Conservation (phyloP, 1,284 basidiomycete genomes). For the Rhodofomes roseus region DNA sequence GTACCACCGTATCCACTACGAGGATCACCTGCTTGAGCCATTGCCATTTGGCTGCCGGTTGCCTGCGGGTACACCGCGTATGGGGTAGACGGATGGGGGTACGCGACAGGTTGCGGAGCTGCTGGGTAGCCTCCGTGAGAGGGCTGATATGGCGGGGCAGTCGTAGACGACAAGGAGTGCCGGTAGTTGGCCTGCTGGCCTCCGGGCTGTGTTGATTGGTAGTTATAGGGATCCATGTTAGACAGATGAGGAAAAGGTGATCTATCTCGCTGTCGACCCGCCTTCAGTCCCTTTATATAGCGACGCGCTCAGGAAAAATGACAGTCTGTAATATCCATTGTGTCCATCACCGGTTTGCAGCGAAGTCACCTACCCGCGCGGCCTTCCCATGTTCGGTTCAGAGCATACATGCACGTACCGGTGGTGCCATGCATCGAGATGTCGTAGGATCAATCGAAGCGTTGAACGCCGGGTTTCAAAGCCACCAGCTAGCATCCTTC, state of each 20-base stretch:
- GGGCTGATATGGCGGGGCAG: background rate
- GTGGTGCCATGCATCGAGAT: background rate
- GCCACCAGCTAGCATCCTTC: background rate
- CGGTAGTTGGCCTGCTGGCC: background rate
- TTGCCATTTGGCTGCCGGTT: constrained; percentile 5
- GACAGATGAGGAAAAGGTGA: background rate
- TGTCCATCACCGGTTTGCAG: background rate
- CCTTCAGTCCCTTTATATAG: background rate
- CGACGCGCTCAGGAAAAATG: background rate
- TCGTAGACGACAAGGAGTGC: background rate
- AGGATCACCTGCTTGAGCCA: constrained; percentile 6
- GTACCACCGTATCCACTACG: background rate
- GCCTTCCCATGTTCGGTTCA: background rate
- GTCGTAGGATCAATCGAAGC: background rate
- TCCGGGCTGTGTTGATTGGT: background rate
- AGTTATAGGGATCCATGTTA: background rate
- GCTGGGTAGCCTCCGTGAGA: background rate
- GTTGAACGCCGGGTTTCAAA: background rate
- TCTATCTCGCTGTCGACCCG: background rate
- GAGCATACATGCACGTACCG: background rate
- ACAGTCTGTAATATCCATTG: background rate
- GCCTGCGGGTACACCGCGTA: background rate
- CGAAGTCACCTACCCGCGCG: background rate
- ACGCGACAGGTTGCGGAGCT: background rate
- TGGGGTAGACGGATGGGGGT: background rate